Evolutionary conservation across 2,329 filamentous ascomycete genomes (phyloP).

Genomic region (Aspergillus luchuensis): DNA sequence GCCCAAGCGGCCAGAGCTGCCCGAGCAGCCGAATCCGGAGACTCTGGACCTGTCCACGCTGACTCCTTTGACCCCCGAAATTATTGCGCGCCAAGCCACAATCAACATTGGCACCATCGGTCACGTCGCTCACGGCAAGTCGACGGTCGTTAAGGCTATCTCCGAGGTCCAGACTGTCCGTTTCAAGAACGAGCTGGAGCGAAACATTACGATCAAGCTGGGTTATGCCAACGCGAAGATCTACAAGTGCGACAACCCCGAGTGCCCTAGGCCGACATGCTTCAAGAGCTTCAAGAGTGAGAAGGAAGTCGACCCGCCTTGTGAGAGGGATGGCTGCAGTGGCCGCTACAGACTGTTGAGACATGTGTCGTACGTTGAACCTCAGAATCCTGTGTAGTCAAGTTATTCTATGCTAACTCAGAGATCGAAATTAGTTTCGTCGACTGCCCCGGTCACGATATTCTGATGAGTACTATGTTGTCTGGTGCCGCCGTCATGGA

Average conservation of each 20-base stretch:
- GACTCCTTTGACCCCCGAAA: conserved; percentile 87
- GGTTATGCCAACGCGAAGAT: conserved; percentile 99
- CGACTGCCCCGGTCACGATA: conserved; percentile 99
- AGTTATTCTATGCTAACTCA: conserved; percentile 12
- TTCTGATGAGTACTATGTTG: conserved; percentile 99
- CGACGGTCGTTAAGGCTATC: conserved; percentile 98
- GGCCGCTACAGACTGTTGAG: conserved; percentile 86
- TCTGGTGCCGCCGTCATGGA: conserved; percentile 99
- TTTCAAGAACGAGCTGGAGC: conserved; percentile 99
- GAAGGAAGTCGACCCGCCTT: conserved; percentile 96
- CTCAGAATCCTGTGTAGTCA: background rate
- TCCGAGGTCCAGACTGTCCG: conserved; percentile 98
- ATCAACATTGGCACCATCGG: conserved; percentile 99
- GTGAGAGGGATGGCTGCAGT: conserved; percentile 86
- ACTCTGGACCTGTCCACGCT: conserved; percentile 80
- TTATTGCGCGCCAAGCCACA: conserved; percentile 95
- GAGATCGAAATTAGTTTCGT: conserved; percentile 68
- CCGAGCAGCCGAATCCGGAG: conserved; percentile 90
- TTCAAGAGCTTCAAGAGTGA: conserved; percentile 98
- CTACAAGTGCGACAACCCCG: conserved; percentile 93
- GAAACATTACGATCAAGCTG: conserved; percentile 99
- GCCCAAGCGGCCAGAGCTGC: conserved; percentile 66
- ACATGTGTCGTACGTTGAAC: conserved; percentile 73
- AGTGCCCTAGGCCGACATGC: conserved; percentile 91
- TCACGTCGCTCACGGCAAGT: conserved; percentile 98